Evolutionary conservation across 805 yeast genomes (phyloP), one percentile per base, ranked within the genome.

Genomic region (Yarrowia porcina): DNA sequence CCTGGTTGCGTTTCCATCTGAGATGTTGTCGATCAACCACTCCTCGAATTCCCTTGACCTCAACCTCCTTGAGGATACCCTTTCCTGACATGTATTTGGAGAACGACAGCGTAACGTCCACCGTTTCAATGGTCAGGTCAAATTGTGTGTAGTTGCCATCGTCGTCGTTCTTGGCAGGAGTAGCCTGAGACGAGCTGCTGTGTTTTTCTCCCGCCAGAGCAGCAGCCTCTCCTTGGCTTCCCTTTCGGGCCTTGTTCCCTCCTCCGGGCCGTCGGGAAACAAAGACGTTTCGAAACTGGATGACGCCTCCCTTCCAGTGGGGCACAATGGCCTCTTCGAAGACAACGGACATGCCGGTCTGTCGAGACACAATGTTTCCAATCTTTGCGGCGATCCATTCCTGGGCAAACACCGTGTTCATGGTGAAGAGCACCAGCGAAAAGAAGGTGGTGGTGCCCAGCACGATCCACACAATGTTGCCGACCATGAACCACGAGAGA

Each of bases 141-240:
- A 87, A 94, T 72, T 94, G 99, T 0, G 99, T 93, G 74, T 92
- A 94, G 74, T 94, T 94, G 1, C 97, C 98, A 71, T 91, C 96
- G 35, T 76, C 97, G 63, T 76, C 66, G 13, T 10, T 7, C 0
- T 45, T 78, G 2, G 44, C 10, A 15, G 61, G 15, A 1, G 45
- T 18, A n/a, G n/a, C n/a, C 10, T 20, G 30, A 20, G 39, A 15
- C 13, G 75, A 76, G 27, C 27, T 75, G 80, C 15, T 75, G 23
- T 36, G 79, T 27, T 69, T 70, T 13, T 32, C 33, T 3, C 56
- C 63, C 7, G 52, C 63, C 6, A 35, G 52, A 25, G 86, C 87
- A 25, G 83, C 83, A 0, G 93, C 92, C 45, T 81, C 88, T 4
- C 83, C 81, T 69, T 86, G 92, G 0, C 89, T 85, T 15, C 92